A percentile compares a stretch with the other conserved stretches of the same genome.
Evolutionary conservation across 345 rosid genomes (phyloP).

Genomic region (Salix suchowensis): DNA sequence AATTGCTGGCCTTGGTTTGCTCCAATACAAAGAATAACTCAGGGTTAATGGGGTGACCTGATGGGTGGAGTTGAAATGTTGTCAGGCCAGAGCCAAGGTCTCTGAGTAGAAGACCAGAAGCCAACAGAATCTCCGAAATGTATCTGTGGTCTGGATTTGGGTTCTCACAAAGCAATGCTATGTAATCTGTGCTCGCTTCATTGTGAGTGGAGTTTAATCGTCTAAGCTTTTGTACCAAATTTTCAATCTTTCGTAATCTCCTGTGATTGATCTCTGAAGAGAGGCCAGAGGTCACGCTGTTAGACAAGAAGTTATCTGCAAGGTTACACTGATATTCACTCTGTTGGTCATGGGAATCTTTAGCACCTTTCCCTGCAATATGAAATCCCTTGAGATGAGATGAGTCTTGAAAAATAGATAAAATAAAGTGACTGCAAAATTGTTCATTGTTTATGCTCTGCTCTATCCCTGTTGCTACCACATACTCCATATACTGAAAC

Average conservation of each 20-base stretch:
- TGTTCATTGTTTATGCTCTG: neutral
- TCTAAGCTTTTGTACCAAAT: conserved; percentile 86
- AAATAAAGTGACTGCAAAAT: neutral
- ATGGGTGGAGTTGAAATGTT: conserved; percentile 71
- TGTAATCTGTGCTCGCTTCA: conserved; percentile 86
- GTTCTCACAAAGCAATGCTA: conserved; percentile 87
- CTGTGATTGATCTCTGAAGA: conserved; percentile 63
- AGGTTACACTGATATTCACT: conserved; percentile 50
- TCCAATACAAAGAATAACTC: conserved; percentile 85
- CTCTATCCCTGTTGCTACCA: neutral
- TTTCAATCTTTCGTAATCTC: conserved; percentile 82
- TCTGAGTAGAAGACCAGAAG: conserved; percentile 89
- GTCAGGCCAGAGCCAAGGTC: conserved; percentile 60
- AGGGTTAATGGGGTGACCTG: conserved; percentile 87
- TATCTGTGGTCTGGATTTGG: conserved; percentile 83
- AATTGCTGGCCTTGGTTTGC: conserved; percentile 66
- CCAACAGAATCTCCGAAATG: conserved; percentile 84
- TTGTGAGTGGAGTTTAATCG: conserved; percentile 75
- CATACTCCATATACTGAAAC: neutral
- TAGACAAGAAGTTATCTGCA: conserved; percentile 34
- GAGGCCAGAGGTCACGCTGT: conserved; percentile 33
- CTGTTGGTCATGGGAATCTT: conserved; percentile 24
- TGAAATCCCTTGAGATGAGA: conserved; percentile 26
- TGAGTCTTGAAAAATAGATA: neutral
- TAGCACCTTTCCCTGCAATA: conserved; percentile 38